Conservation (phyloP, 768 basidiomycete species). For the Coprinopsis sp. region DNA sequence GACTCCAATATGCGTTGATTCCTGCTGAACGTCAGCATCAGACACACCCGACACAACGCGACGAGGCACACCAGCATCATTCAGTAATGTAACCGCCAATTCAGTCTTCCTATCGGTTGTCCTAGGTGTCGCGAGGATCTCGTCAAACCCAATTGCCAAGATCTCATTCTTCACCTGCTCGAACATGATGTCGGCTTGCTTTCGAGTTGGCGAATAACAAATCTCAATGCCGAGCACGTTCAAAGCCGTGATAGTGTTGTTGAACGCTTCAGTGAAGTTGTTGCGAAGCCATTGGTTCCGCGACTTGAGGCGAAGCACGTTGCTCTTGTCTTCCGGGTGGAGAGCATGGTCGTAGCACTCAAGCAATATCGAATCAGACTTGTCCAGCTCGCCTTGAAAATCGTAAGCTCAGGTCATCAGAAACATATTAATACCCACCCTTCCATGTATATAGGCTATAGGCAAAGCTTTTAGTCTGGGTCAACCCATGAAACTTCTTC, state of each 20-base stretch:
- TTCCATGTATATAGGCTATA: conserved; percentile 62
- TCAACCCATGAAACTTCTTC: background rate
- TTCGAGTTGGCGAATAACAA: conserved; percentile 44
- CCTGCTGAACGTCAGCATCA: conserved; percentile 29
- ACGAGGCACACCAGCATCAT: conserved; percentile 53
- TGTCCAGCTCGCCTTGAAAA: conserved; percentile 45
- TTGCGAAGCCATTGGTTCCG: conserved; percentile 61
- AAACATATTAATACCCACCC: conserved; percentile 28
- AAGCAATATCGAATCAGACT: conserved; percentile 47
- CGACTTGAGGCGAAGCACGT: conserved; percentile 54
- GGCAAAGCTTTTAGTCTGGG: background rate
- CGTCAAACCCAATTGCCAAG: conserved; percentile 62
- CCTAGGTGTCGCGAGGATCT: conserved; percentile 59
- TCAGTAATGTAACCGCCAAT: conserved; percentile 59
- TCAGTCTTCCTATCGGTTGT: conserved; percentile 55
- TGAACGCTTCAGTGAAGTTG: conserved; percentile 50
- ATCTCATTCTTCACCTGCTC: conserved; percentile 70
- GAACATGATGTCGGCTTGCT: conserved; percentile 60
- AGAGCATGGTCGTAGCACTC: conserved; percentile 50
- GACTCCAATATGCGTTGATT: conserved; percentile 69
- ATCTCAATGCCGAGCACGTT: conserved; percentile 60
- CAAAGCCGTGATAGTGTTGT: conserved; percentile 55
- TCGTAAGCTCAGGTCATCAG: background rate
- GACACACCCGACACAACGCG: background rate
- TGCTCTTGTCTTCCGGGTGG: conserved; percentile 51